Evolutionary conservation across 148 eudicot genomes (phyloP), one percentile per base, ranked within the genome.

Genomic region (Chenopodium album): DNA sequence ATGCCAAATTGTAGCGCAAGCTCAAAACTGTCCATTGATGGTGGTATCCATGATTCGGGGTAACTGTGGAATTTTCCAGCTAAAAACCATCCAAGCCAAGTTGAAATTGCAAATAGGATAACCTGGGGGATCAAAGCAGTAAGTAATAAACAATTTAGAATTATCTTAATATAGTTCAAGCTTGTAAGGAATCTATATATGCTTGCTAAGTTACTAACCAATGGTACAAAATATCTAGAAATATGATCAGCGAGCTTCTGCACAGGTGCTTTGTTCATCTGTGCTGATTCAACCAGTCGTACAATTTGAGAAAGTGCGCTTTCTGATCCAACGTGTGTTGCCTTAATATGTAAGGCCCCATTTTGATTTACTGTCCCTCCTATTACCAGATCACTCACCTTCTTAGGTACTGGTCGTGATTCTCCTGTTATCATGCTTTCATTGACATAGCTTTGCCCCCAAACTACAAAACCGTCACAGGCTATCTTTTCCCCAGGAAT

Each of bases 381-480:
- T 82, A 94, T 97, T 79, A 94, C 98, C 48, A 82, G 77, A 75
- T 97, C 98, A 23, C 95, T 97, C 80, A 87, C 90, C 82, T 89
- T 85, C 84, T 94, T 97, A 0, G 92, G 92, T 62, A 92, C 97
- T 29, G 95, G 98, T 83, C 92, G 85, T 34, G 98, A 89, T 86
- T 97, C 99, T 69, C 99, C 99, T 0, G 99, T 96, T 14, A 94
- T 91, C 98, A 96, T 96, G 82, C 99, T 94, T 78, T 96, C 98
- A 65, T 94, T 94, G 16, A 96, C 97, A 75, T 94, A 90, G 76
- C 99, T 94, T 85, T 94, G 98, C 4, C 99, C 98, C 98, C 98
- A 89, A 31, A 88, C 71, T 29, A 96, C 98, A 78, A 85, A 75
- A 48, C 99, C 98, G 82, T 96, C 99, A 75, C 97, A 94, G 4